Evolutionary conservation across 78 protist genomes (phyloP).

Genomic region (Planoprotostelium fungivorum): DNA sequence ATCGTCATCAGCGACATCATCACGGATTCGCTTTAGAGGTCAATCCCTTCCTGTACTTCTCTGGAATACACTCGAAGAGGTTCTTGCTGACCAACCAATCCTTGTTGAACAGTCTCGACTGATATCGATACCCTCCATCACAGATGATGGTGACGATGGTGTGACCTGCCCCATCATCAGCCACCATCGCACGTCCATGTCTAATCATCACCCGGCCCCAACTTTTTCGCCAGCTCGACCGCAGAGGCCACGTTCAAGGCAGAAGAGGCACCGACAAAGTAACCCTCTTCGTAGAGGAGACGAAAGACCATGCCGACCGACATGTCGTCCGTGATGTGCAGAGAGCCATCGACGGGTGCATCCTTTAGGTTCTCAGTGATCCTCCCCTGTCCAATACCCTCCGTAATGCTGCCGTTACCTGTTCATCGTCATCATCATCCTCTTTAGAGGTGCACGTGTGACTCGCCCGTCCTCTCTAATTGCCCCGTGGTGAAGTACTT

Average conservation of each 20-base stretch:
- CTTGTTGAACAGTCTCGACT: constrained; percentile 45
- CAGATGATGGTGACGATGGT: constrained; percentile 75
- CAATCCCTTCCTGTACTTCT: background rate
- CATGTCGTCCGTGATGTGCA: constrained; percentile 13
- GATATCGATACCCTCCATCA: constrained; percentile 69
- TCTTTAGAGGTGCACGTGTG: background rate
- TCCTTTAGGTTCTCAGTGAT: constrained; percentile 56
- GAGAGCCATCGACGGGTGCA: constrained; percentile 17
- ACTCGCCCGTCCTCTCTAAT: constrained; percentile 12
- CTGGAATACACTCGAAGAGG: background rate
- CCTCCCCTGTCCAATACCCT: constrained; percentile 66
- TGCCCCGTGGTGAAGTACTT: constrained; percentile 3
- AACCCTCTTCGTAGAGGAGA: constrained; percentile 46
- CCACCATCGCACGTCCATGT: constrained; percentile 37
- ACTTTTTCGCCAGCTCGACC: constrained; percentile 14
- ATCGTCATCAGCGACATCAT: background rate
- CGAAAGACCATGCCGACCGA: constrained; percentile 32
- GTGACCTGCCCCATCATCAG: constrained; percentile 62
- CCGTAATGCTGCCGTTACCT: background rate
- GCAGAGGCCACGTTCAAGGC: constrained; percentile 59
- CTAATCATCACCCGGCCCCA: constrained; percentile 18
- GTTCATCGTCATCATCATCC: background rate
- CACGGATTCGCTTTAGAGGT: no score
- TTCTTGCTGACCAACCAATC: constrained; percentile 25
- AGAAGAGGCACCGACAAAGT: constrained; percentile 53